A percentile compares a stretch with the other conserved stretches of the same genome.
Conservation (phyloP, 345 rosid genomes). For the Limnanthes douglasii region DNA sequence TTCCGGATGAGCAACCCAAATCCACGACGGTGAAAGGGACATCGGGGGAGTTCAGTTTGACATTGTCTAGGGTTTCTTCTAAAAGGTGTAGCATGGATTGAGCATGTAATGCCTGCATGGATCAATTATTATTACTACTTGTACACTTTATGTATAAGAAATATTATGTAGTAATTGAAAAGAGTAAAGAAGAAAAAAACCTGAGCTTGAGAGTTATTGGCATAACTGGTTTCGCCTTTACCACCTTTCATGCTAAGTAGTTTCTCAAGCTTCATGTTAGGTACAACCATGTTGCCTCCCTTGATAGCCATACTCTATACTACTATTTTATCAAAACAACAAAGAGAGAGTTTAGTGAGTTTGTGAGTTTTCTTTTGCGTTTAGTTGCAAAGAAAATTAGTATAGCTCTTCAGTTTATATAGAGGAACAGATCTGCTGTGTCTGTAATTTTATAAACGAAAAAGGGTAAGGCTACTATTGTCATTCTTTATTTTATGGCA, state of each 20-base stretch:
- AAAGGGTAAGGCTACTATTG: too few relatives aligned
- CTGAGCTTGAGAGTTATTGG: slow-evolving; percentile 96
- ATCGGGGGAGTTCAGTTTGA: slow-evolving; percentile 32
- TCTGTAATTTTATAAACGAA: too few relatives aligned
- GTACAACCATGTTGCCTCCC: slow-evolving; percentile 44
- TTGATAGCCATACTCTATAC: slow-evolving; percentile 29
- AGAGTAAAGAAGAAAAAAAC: slow-evolving; percentile 13
- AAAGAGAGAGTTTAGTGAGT: too few relatives aligned
- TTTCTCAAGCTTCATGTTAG: slow-evolving; percentile 63
- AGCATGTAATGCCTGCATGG: slow-evolving; percentile 71
- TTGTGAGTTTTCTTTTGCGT: not conserved
- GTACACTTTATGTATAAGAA: not conserved
- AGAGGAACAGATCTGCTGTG: slow-evolving; percentile 6
- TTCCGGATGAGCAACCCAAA: slow-evolving; percentile 83
- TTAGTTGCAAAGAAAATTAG: not conserved
- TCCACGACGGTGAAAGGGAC: slow-evolving; percentile 70
- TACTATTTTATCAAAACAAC: too few relatives aligned
- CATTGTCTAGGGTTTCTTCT: slow-evolving; percentile 68
- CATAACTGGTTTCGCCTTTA: slow-evolving; percentile 83
- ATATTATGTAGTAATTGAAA: not conserved
- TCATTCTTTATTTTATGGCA: too few relatives aligned
- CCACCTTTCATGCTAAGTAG: slow-evolving; percentile 94
- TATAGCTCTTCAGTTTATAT: not conserved
- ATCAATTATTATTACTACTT: too few relatives aligned
- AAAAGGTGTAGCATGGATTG: slow-evolving; percentile 81